A percentile compares a stretch with the other conserved stretches of the same genome.
phyloP scores from a whole-genome alignment of 2,329 filamentous ascomycete species.

The Rhexocercosporidium sp. region DNA sequence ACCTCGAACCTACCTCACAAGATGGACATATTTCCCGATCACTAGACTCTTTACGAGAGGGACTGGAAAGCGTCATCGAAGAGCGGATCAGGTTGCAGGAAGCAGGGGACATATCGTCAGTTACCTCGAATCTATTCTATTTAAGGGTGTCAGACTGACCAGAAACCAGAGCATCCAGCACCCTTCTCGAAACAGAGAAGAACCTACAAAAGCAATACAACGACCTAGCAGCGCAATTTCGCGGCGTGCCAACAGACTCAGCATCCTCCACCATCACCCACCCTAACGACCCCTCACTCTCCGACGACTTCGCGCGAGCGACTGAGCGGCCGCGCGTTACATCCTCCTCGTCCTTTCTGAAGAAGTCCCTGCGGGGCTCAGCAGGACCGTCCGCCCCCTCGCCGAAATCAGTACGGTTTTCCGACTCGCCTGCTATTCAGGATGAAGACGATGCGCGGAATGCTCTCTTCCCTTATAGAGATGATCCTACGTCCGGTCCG shows the following conservation, averaged over 20 bases:
- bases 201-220: slow-evolving; percentile 75
- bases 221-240: slow-evolving; percentile 81
- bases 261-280: slow-evolving; percentile 58
- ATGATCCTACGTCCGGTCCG: slow-evolving; percentile 59
- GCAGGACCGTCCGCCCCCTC: slow-evolving; percentile 42
- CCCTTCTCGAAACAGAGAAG: slow-evolving; percentile 67
- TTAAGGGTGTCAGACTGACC: slow-evolving; percentile 17
- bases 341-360: slow-evolving; percentile 49
- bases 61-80: slow-evolving; percentile 71
- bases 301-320: slow-evolving; percentile 68
- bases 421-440: slow-evolving; percentile 60
- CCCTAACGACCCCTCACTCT: slow-evolving; percentile 68
- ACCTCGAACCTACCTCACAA: slow-evolving; percentile 73
- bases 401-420: slow-evolving; percentile 85
- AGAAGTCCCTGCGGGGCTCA: slow-evolving; percentile 43
- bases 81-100: slow-evolving; percentile 69
- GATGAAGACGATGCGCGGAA: slow-evolving; percentile 50
- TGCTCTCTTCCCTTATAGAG: slow-evolving; percentile 71
- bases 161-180: slow-evolving; percentile 45
- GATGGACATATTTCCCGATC: slow-evolving; percentile 90
- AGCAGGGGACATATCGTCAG: slow-evolving; percentile 67
- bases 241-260: slow-evolving; percentile 61
- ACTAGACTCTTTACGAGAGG: slow-evolving; percentile 82
- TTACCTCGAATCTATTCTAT: slow-evolving; percentile 11
- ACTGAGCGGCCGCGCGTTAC: slow-evolving; percentile 44